Percentiles rank a stretch among this genome's conserved stretches.
These are phyloP conservation scores for Aspergillus neotritici DNA, from an alignment of 2,329 filamentous ascomycete species.

Conservation along the genomic window DNA sequence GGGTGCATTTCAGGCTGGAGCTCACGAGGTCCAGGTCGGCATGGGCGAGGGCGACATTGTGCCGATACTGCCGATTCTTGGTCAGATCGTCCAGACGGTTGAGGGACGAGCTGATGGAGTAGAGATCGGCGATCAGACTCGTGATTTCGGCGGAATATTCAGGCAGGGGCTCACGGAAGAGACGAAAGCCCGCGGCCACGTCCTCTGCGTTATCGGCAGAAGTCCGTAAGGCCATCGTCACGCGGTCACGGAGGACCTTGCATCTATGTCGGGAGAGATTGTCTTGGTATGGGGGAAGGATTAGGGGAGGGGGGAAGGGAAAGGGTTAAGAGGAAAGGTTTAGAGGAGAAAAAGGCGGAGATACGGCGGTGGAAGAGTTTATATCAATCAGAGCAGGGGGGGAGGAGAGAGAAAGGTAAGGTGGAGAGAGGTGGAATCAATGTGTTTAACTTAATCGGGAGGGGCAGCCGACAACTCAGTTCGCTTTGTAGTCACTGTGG, in stretches of 20 bases:
- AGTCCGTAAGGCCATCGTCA: conserved; percentile 37
- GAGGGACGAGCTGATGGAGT: conserved; percentile 49
- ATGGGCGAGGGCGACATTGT: conserved; percentile 36
- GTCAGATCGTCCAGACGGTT: conserved; percentile 44
- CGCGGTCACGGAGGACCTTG: conserved; percentile 5
- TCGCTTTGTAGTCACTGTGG: no score
- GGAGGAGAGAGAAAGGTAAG: not conserved
- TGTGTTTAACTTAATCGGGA: no score
- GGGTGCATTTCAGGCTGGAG: conserved; percentile 47
- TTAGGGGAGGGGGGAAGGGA: not conserved
- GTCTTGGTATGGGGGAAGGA: not conserved
- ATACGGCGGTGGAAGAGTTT: no score
- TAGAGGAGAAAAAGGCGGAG: no score
- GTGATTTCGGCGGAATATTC: conserved; percentile 50
- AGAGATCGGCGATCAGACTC: conserved; percentile 49
- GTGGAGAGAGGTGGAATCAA: no score
- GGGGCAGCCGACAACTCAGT: no score
- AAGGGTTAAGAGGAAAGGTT: no score
- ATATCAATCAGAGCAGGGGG: not conserved
- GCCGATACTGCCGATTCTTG: conserved; percentile 34
- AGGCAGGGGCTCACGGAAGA: conserved; percentile 48
- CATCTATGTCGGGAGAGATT: not conserved
- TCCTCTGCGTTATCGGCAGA: conserved; percentile 49
- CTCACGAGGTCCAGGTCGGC: conserved; percentile 47
- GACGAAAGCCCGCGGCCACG: conserved; percentile 46